Evolutionary conservation across 352 stramenopile genomes (phyloP).

Genomic region (Pythium aquatile): DNA sequence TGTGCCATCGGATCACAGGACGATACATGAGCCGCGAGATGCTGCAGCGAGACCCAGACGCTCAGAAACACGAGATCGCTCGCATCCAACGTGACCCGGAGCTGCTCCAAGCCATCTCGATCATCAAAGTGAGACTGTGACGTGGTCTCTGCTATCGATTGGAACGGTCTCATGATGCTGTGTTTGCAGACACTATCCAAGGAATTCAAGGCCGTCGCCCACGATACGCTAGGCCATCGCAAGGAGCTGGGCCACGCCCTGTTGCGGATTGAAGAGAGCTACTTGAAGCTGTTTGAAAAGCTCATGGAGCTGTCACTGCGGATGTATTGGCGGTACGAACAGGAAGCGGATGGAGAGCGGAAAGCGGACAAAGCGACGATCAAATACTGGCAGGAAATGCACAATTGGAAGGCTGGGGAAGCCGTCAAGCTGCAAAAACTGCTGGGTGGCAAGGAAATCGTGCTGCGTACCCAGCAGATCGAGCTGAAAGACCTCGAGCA

Average conservation of each 20-base stretch:
- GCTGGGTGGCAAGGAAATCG: slow-evolving; percentile 52
- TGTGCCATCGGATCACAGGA: slow-evolving; percentile 65
- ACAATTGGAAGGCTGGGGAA: slow-evolving; percentile 42
- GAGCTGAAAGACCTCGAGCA: slow-evolving; percentile 46
- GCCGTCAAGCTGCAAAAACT: slow-evolving; percentile 49
- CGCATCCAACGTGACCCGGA: slow-evolving; percentile 60
- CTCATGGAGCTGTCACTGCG: slow-evolving; percentile 66
- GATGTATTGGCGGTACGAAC: slow-evolving; percentile 73
- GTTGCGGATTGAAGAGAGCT: slow-evolving; percentile 72
- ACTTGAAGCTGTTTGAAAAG: slow-evolving; percentile 76
- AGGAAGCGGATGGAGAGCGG: slow-evolving; percentile 46
- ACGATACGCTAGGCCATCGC: slow-evolving; percentile 58
- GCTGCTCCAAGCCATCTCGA: slow-evolving; percentile 50
- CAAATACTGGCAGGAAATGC: slow-evolving; percentile 50
- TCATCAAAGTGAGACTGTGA: slow-evolving; percentile 31
- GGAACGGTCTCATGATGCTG: neutral
- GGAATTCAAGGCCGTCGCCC: slow-evolving; percentile 68
- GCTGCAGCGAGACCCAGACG: slow-evolving; percentile 40
- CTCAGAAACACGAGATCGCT: slow-evolving; percentile 55
- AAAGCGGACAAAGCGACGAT: slow-evolving; percentile 43
- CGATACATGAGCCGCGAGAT: slow-evolving; percentile 49
- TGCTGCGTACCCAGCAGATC: slow-evolving; percentile 49
- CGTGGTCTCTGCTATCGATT: neutral
- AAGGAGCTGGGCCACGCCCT: slow-evolving; percentile 62
- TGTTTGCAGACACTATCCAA: slow-evolving; percentile 42